phyloP scores from a whole-genome alignment of 352 stramenopile species.

The Phytophthora boehmeriae region DNA sequence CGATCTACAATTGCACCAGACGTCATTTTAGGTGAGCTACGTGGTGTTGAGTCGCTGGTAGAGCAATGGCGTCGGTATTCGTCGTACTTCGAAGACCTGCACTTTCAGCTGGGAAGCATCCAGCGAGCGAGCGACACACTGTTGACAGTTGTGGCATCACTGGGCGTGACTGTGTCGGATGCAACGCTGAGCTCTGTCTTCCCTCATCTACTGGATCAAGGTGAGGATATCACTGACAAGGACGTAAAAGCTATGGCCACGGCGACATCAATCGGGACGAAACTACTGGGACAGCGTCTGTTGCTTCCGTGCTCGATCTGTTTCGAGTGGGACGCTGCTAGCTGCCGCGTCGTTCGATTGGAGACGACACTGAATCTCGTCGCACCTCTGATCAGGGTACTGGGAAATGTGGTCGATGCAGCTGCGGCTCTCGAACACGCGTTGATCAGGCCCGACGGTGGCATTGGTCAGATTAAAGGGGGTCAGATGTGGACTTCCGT shows the following conservation, averaged over 20 bases:
- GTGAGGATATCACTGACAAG: neutral
- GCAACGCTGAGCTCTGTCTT: constrained; percentile 17
- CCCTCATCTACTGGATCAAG: neutral
- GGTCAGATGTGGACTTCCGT: too few species aligned
- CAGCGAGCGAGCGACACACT: constrained; percentile 15
- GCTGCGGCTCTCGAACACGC: constrained; percentile 13
- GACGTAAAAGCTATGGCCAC: neutral
- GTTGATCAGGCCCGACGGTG: constrained; percentile 7
- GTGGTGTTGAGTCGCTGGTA: constrained; percentile 17
- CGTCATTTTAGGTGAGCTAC: constrained; percentile 23
- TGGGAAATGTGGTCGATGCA: constrained; percentile 8
- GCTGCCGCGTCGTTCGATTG: neutral
- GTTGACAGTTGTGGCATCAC: constrained; percentile 6
- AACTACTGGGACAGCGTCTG: constrained; percentile 15
- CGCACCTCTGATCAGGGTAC: constrained; percentile 1
- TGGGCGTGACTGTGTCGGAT: constrained; percentile 13
- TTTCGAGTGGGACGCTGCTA: constrained; percentile 21
- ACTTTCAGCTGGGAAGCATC: constrained; percentile 34
- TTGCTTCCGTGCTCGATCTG: constrained; percentile 8
- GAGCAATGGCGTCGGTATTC: constrained; percentile 35
- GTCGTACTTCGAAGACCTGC: constrained; percentile 27
- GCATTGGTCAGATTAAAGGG: constrained; percentile 2
- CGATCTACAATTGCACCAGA: constrained; percentile 22
- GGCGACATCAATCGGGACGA: neutral
- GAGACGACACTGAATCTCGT: constrained; percentile 17